Percentiles rank a stretch among this genome's conserved stretches.
These are phyloP conservation scores for Trichoderma guizhouense DNA, from an alignment of 2,329 filamentous ascomycete species.

Conservation along the genomic window DNA sequence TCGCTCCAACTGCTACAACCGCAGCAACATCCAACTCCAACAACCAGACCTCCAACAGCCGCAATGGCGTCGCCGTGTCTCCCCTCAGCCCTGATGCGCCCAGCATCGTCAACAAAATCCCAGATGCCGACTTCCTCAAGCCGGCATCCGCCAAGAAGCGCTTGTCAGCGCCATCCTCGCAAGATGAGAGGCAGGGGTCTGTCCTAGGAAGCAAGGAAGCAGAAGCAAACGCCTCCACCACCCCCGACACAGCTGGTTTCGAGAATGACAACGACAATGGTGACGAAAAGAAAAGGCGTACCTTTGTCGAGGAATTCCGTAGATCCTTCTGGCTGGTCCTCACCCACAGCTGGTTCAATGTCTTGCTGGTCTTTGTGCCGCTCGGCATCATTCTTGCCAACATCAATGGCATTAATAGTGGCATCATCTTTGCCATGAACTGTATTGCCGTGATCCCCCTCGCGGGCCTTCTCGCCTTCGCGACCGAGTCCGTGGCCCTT, in stretches of 20 bases:
- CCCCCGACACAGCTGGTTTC: slow-evolving; percentile 29
- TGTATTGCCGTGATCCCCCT: slow-evolving; percentile 72
- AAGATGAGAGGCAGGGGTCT: slow-evolving; percentile 55
- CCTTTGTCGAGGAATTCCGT: slow-evolving; percentile 48
- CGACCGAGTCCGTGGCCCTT: slow-evolving; percentile 71
- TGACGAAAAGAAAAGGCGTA: slow-evolving; percentile 34
- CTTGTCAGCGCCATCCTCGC: slow-evolving; percentile 43
- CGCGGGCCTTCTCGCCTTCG: slow-evolving; percentile 67
- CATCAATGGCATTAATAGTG: slow-evolving; percentile 51
- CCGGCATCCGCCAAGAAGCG: slow-evolving; percentile 2
- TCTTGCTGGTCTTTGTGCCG: slow-evolving; percentile 74
- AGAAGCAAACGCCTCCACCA: slow-evolving; percentile 19
- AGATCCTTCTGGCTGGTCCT: slow-evolving; percentile 54
- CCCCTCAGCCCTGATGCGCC: slow-evolving; percentile 13
- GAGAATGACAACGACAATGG: slow-evolving; percentile 30
- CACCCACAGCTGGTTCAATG: slow-evolving; percentile 73
- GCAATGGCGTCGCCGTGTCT: slow-evolving; percentile 15
- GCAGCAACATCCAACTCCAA: slow-evolving; percentile 18
- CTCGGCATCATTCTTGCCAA: slow-evolving; percentile 67
- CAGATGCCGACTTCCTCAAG: slow-evolving; percentile 25
- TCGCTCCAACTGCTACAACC: background rate
- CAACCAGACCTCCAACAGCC: slow-evolving; percentile 27
- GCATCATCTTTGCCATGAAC: slow-evolving; percentile 69
- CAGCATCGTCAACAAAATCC: slow-evolving; percentile 21
- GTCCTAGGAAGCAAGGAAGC: slow-evolving; percentile 43